Evolutionary conservation across 768 basidiomycete species (phyloP).

Genomic region (Calocera viscosa): DNA sequence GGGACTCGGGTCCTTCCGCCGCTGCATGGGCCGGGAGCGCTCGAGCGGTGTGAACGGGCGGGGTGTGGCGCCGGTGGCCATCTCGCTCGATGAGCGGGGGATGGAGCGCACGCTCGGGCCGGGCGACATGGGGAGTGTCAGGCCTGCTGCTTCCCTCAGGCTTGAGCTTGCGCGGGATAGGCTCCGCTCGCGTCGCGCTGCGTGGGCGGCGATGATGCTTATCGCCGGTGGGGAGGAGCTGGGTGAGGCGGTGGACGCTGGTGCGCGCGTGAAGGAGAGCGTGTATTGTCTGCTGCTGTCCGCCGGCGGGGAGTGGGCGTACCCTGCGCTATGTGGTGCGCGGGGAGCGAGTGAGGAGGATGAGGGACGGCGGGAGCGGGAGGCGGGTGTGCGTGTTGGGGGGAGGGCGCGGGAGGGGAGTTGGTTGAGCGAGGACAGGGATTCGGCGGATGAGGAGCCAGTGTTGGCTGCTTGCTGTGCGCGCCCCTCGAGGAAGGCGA

Average conservation of each 20-base stretch:
- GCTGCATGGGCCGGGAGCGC: too few species aligned
- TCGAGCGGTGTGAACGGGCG: not conserved
- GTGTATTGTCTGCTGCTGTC: not conserved
- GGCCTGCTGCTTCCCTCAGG: not conserved
- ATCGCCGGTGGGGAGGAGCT: not conserved
- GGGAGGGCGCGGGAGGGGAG: not conserved
- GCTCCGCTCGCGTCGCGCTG: not conserved
- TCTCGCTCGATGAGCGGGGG: not conserved
- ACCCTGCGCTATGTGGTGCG: not conserved
- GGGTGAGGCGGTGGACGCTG: slow-evolving; percentile 2
- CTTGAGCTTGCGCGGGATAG: not conserved
- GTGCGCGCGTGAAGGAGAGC: not conserved
- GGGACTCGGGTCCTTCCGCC: not conserved
- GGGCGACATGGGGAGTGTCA: not conserved
- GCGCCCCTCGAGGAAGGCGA: slow-evolving; percentile 1
- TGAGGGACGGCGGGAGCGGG: not conserved
- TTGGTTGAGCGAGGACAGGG: slow-evolving; percentile 2
- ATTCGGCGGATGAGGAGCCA: not conserved
- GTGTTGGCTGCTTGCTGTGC: not conserved
- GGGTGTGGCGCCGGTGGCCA: not conserved
- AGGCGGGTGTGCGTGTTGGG: not conserved
- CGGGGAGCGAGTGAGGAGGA: not conserved
- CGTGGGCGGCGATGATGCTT: not conserved
- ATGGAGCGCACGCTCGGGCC: not conserved
- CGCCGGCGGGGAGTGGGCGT: not conserved